phyloP scores from a whole-genome alignment of 805 yeast species.

The Lipomyces yamadae region DNA sequence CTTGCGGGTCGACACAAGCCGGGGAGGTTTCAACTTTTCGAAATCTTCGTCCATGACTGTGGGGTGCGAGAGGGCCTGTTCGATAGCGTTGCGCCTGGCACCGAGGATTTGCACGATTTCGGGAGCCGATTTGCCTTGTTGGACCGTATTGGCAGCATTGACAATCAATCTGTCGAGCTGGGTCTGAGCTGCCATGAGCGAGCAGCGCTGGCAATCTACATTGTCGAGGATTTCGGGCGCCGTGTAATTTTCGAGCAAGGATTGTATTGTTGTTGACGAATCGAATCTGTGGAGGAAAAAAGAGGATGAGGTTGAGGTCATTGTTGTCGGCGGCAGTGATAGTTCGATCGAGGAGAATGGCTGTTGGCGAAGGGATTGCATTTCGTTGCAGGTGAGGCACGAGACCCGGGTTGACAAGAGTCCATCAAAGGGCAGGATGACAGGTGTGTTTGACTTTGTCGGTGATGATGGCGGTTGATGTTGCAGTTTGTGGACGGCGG shows the following conservation, averaged over 20 bases:
- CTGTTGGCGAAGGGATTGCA: constrained; percentile 86
- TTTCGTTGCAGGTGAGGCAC: constrained; percentile 88
- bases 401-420: constrained; percentile 86
- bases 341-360: constrained; percentile 56
- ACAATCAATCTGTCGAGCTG: constrained; percentile 40
- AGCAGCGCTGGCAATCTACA: constrained; percentile 94
- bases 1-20: constrained; percentile 67
- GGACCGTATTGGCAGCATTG: constrained; percentile 12
- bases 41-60: constrained; percentile 81
- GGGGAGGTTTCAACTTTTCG: constrained; percentile 64
- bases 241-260: constrained; percentile 63
- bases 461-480: background rate
- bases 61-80: constrained; percentile 61
- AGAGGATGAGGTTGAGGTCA: background rate
- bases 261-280: constrained; percentile 13
- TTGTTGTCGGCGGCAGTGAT: constrained; percentile 18
- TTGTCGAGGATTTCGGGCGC: constrained; percentile 87
- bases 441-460: background rate
- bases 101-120: constrained; percentile 45
- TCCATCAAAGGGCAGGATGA: constrained; percentile 77
- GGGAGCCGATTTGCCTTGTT: constrained; percentile 4
- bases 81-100: constrained; percentile 55
- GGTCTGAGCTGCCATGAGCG: constrained; percentile 52
- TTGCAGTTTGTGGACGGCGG: constrained; percentile 5
- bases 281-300: constrained; percentile 17